Conservation (phyloP, 2,329 filamentous ascomycete species). For the Aspergillus intermedius region DNA sequence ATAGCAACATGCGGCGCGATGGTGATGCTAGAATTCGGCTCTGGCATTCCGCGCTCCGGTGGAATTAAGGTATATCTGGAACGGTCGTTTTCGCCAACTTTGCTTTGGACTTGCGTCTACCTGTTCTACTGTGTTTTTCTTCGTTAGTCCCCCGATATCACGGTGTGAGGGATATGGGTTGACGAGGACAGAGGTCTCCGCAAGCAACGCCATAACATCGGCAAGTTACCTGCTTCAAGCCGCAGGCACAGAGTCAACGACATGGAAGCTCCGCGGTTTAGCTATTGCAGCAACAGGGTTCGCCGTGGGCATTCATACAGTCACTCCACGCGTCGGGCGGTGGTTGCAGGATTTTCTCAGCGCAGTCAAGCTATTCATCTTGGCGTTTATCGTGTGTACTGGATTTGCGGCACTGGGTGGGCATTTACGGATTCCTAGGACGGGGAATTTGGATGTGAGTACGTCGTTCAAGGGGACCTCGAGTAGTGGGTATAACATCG, state of each 20-base stretch:
- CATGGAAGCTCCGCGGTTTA: constrained; percentile 21
- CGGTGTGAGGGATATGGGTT: no score
- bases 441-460: constrained; percentile 34
- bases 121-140: constrained; percentile 43
- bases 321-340: constrained; percentile 35
- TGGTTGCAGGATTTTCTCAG: constrained; percentile 41
- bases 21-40: constrained; percentile 44
- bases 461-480: constrained; percentile 14
- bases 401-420: constrained; percentile 35
- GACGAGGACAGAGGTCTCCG: constrained; percentile 10
- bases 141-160: constrained; percentile 2
- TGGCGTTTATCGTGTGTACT: constrained; percentile 39
- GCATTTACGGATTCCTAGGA: constrained; percentile 31
- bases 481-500: constrained; percentile 16
- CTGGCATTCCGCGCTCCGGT: constrained; percentile 40
- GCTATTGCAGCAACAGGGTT: constrained; percentile 21
- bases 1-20: constrained; percentile 43
- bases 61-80: constrained; percentile 47
- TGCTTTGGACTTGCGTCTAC: constrained; percentile 44
- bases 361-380: constrained; percentile 40
- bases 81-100: constrained; percentile 39
- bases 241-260: constrained; percentile 14
- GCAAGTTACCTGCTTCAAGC: constrained; percentile 20
- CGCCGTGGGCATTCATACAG: constrained; percentile 39
- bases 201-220: constrained; percentile 19